A percentile compares a stretch with the other conserved stretches of the same genome.
Evolutionary conservation across 2,329 filamentous ascomycete genomes (phyloP).

Genomic region (Pseudonectria foliicola): DNA sequence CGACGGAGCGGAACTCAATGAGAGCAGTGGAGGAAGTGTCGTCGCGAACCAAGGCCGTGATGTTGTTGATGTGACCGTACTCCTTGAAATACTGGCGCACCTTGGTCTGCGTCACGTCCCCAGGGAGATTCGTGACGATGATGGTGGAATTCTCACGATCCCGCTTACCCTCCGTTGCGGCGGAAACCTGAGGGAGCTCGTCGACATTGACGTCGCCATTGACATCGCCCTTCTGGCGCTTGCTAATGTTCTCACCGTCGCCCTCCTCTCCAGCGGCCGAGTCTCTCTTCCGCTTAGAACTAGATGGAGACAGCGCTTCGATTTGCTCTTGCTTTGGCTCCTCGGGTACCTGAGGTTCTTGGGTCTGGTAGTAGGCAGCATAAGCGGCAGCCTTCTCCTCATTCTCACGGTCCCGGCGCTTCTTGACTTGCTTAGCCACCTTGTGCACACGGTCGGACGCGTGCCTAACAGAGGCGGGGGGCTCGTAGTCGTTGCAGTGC

Average conservation of each 20-base stretch:
- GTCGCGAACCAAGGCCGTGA: conserved; percentile 59
- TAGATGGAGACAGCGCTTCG: conserved; percentile 30
- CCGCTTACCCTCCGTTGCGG: conserved; percentile 49
- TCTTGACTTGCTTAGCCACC: conserved; percentile 54
- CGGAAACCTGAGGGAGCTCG: conserved; percentile 12
- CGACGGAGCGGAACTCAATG: conserved; percentile 75
- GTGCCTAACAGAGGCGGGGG: conserved; percentile 64
- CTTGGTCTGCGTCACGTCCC: conserved; percentile 60
- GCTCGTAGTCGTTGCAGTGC: conserved; percentile 87
- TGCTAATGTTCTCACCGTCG: conserved; percentile 44
- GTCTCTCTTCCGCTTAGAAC: conserved; percentile 69
- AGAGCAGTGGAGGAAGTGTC: conserved; percentile 61
- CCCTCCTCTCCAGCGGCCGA: conserved; percentile 38
- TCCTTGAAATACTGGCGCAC: conserved; percentile 87
- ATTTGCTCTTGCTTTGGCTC: conserved; percentile 14
- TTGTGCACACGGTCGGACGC: conserved; percentile 69
- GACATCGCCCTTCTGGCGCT: conserved; percentile 55
- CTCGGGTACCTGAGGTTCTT: conserved; percentile 22
- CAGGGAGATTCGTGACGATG: conserved; percentile 70
- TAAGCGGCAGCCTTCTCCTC: conserved; percentile 51
- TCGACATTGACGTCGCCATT: conserved; percentile 23
- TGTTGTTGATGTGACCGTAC: conserved; percentile 74
- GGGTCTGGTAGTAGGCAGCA: conserved; percentile 29
- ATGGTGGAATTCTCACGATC: conserved; percentile 88
- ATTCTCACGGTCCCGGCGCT: conserved; percentile 60